Conservation (phyloP, 2,329 filamentous ascomycete species). For the Acrocalymma vagum region DNA sequence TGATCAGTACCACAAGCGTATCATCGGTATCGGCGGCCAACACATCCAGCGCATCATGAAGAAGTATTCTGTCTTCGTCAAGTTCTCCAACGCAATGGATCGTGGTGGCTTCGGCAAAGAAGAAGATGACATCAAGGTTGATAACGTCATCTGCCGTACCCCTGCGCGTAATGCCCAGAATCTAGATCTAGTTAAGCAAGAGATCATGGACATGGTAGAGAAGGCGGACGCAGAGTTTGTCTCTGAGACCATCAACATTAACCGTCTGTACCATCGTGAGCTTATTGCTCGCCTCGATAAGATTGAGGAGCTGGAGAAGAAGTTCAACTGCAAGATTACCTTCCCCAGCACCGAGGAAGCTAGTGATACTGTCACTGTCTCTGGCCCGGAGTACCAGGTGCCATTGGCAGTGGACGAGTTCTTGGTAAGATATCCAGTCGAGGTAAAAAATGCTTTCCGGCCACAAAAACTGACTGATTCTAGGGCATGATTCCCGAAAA, state of each 20-base stretch:
- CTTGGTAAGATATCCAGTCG: conserved; percentile 62
- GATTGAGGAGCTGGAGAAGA: conserved; percentile 95
- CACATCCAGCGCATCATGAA: conserved; percentile 99
- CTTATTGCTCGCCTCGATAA: conserved; percentile 87
- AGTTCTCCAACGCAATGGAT: conserved; percentile 99
- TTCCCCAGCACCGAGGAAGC: conserved; percentile 98
- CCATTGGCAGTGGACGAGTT: conserved; percentile 96
- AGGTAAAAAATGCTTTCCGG: background rate
- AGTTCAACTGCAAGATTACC: conserved; percentile 99
- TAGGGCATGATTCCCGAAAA: conserved; percentile 96
- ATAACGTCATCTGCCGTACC: conserved; percentile 98
- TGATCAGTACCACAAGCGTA: conserved; percentile 98
- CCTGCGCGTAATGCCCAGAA: conserved; percentile 97
- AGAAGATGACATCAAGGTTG: conserved; percentile 97
- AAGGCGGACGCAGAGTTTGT: conserved; percentile 97
- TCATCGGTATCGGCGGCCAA: conserved; percentile 97
- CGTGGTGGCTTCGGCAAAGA: conserved; percentile 92
- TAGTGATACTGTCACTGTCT: conserved; percentile 94
- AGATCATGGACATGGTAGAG: conserved; percentile 99
- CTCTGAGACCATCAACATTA: conserved; percentile 90
- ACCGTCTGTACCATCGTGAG: conserved; percentile 94
- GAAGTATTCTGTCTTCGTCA: conserved; percentile 99
- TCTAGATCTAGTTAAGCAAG: conserved; percentile 94
- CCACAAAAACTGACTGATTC: conserved; percentile 36
- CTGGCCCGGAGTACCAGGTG: conserved; percentile 97